phyloP scores from a whole-genome alignment of 768 basidiomycete species.

The Mycena metata region DNA sequence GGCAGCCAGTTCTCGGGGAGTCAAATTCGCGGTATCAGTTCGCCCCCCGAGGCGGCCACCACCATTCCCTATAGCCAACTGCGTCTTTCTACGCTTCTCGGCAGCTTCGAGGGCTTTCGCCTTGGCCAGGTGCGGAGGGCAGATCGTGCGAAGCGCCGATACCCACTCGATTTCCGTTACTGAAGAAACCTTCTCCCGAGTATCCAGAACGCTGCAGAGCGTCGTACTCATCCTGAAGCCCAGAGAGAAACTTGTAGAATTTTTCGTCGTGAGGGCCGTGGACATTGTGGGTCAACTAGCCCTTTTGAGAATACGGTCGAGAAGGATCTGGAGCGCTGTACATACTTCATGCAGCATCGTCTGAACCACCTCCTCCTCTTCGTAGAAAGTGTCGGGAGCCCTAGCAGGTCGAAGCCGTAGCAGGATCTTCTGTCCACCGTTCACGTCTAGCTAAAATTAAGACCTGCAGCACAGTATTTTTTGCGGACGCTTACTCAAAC shows the following conservation, averaged over 20 bases:
- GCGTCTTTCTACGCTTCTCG: conserved; percentile 72
- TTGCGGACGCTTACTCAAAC: conserved; percentile 56
- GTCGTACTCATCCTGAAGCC: conserved; percentile 89
- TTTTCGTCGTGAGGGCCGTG: conserved; percentile 92
- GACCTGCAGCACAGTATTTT: conserved; percentile 15
- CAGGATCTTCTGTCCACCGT: conserved; percentile 85
- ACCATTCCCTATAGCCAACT: conserved; percentile 61
- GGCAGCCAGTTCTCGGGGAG: conserved; percentile 80
- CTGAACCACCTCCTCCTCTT: conserved; percentile 80
- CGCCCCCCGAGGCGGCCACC: conserved; percentile 73
- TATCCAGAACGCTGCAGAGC: conserved; percentile 85
- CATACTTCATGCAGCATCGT: conserved; percentile 93
- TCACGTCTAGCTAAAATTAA: conserved; percentile 67
- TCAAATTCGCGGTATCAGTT: conserved; percentile 56
- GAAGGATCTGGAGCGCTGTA: neutral
- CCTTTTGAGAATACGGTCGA: conserved; percentile 12
- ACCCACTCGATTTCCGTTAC: conserved; percentile 81
- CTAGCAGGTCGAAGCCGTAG: conserved; percentile 83
- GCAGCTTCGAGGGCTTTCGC: conserved; percentile 83
- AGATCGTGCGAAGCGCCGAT: conserved; percentile 74
- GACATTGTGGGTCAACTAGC: conserved; percentile 87
- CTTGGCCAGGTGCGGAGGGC: conserved; percentile 73
- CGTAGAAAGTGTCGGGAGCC: conserved; percentile 77
- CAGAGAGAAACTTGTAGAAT: conserved; percentile 80
- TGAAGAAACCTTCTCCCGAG: conserved; percentile 91